phyloP scores from a whole-genome alignment of 345 rosid genomes.

The Eucalyptus pauciflora region DNA sequence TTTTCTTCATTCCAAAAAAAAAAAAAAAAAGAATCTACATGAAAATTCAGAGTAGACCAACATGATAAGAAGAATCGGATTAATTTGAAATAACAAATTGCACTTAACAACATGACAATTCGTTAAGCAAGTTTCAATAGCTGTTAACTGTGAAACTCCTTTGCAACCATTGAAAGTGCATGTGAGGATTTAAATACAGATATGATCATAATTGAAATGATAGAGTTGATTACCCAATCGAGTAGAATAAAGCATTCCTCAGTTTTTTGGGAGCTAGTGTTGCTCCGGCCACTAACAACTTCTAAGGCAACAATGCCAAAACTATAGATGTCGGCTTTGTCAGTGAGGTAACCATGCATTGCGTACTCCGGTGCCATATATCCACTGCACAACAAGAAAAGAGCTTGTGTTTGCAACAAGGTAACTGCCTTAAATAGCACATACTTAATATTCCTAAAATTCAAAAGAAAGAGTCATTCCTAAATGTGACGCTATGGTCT shows the following conservation, averaged over 20 bases:
- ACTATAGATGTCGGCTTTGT: constrained; percentile 25
- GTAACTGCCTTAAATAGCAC: not conserved
- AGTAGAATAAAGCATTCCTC: constrained; percentile 4
- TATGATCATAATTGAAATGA: not conserved
- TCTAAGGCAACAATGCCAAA: constrained; percentile 18
- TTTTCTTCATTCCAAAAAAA: not conserved
- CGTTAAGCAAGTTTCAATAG: not conserved
- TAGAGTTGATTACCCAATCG: constrained; percentile 6
- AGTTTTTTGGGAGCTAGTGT: not conserved
- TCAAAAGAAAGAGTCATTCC: not conserved
- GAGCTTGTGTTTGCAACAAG: not conserved
- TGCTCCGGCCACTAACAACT: constrained; percentile 8
- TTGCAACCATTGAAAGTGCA: not conserved
- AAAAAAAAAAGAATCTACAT: not conserved
- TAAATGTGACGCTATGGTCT: not conserved
- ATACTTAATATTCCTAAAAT: too few relatives aligned
- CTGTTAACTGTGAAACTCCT: not conserved
- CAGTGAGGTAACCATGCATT: constrained; percentile 14
- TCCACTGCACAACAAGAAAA: not conserved
- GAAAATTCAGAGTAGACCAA: not conserved
- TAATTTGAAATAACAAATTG: not conserved
- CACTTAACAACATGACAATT: not conserved
- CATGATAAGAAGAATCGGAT: not conserved
- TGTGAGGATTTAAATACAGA: not conserved
- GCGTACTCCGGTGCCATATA: constrained; percentile 31